Evolutionary conservation across 345 rosid genomes (phyloP), one percentile per base, ranked within the genome.

Genomic region (Eucalyptus albens): DNA sequence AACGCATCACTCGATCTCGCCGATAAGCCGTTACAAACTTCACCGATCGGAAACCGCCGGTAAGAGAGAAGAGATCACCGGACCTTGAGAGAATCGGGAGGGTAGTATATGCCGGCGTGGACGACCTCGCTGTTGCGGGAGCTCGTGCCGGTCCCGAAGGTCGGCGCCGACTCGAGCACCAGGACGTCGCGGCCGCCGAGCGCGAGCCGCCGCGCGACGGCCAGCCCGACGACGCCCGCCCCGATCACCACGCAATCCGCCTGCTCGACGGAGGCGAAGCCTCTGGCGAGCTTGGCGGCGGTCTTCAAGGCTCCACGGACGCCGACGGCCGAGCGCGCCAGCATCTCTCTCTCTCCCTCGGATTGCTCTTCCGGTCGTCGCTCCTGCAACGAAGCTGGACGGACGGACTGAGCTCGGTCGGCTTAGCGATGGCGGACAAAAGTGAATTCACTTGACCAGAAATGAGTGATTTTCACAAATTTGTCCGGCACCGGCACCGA

Each of bases 81-180:
- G 81, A 96, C 97, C 95, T 97, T 97, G 91, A 95, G 95, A 53
- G 99, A 97, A 91, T 91, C 89, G 87, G 89, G 94, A 89, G 96
- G 97, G 89, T 97, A 97, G 89, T 97, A 97, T 91, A 97, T 95
- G 91, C 99, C 99, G 53, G 98, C 99, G 89, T 97, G 99, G 89
- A 97, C 90, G 92, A 97, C 99, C 90, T 97, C 95, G 89, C 99
- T 97, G 94, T 95, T 97, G 27, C 99, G 97, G 37, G 99, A 94
- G 55, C 98, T 96, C 37, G 95, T 96, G 81, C 91, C 96, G 59
- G 97, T 94, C 92, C 99, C 99, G 90, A 97, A 97, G 45, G 98
- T 92, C 37, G 99, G 88, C 45, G 97, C 97, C 6, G 98, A 94
- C 42, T 97, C 99, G 24, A 97, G 90, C 85, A 97, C 97, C 51